Conservation (phyloP, 306 rosid species). For the Acacia crassicarpa region DNA sequence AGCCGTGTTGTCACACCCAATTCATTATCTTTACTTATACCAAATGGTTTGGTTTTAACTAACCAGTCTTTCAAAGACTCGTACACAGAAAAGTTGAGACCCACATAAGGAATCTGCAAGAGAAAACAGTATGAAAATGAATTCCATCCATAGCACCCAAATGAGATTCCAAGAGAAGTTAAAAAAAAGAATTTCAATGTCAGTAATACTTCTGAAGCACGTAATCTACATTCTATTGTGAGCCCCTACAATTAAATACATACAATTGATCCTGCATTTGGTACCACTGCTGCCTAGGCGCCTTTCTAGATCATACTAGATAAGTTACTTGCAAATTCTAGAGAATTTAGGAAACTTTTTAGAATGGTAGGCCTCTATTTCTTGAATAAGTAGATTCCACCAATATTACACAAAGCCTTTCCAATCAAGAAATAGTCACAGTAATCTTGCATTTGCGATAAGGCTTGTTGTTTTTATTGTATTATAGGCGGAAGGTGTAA, state of each 20-base stretch:
- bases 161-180: slow-evolving; percentile 11
- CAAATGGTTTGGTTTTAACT: slow-evolving; percentile 66
- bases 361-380: background rate
- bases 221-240: background rate
- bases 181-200: slow-evolving; percentile 9
- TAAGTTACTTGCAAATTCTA: background rate
- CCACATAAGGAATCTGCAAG: slow-evolving; percentile 91
- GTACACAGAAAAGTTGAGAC: slow-evolving; percentile 97
- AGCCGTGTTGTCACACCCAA: slow-evolving; percentile 82
- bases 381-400: background rate
- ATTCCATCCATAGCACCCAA: slow-evolving; percentile 13
- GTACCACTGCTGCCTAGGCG: background rate
- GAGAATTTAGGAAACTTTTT: background rate
- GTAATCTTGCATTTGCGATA: background rate
- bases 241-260: background rate
- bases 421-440: background rate
- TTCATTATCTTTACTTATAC: slow-evolving; percentile 70
- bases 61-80: slow-evolving; percentile 96
- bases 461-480: too few species aligned
- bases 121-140: slow-evolving; percentile 22
- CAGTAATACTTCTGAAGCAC: slow-evolving; percentile 10
- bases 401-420: background rate
- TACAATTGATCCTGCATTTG: background rate
- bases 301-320: background rate
- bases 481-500: background rate